Percentiles rank a stretch among this genome's conserved stretches.
Evolutionary conservation across 805 yeast species (phyloP).

Genomic region (Nakazawaea peltata): DNA sequence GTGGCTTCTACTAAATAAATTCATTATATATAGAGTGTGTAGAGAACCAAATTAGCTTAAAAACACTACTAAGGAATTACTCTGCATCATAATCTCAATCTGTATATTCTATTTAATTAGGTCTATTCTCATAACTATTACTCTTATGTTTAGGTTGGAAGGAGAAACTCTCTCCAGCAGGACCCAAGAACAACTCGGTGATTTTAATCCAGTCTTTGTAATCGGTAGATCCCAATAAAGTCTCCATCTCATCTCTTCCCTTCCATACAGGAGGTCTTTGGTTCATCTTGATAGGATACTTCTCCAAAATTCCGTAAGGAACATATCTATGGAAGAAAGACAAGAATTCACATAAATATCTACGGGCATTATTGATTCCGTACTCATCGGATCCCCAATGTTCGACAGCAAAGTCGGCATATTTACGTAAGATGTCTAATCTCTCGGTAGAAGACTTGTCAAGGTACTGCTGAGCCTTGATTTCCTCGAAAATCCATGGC

Average conservation of each 20-base stretch:
- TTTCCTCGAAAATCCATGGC: slow-evolving; percentile 98
- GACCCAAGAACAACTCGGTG: slow-evolving; percentile 92
- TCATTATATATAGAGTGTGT: no score
- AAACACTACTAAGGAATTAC: no score
- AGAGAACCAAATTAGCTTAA: no score
- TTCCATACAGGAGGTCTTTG: slow-evolving; percentile 92
- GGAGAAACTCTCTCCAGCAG: slow-evolving; percentile 63
- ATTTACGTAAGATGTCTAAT: slow-evolving; percentile 62
- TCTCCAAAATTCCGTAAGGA: slow-evolving; percentile 88
- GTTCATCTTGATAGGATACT: slow-evolving; percentile 80
- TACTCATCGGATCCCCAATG: slow-evolving; percentile 98
- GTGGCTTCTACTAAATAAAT: slow-evolving; percentile 1
- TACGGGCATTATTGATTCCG: slow-evolving; percentile 81
- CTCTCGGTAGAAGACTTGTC: slow-evolving; percentile 91
- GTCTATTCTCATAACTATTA: slow-evolving; percentile 71
- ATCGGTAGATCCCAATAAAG: slow-evolving; percentile 77
- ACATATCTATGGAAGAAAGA: slow-evolving; percentile 91
- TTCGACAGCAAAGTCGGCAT: slow-evolving; percentile 74
- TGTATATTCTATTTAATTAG: no score
- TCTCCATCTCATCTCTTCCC: slow-evolving; percentile 90
- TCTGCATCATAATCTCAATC: no score
- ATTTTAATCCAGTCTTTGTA: slow-evolving; percentile 94
- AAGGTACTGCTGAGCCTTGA: slow-evolving; percentile 79
- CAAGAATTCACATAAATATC: slow-evolving; percentile 89
- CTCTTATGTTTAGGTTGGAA: slow-evolving; percentile 95